Conservation (phyloP, 164 flowering plant genomes). For the Warburgia ugandensis region DNA sequence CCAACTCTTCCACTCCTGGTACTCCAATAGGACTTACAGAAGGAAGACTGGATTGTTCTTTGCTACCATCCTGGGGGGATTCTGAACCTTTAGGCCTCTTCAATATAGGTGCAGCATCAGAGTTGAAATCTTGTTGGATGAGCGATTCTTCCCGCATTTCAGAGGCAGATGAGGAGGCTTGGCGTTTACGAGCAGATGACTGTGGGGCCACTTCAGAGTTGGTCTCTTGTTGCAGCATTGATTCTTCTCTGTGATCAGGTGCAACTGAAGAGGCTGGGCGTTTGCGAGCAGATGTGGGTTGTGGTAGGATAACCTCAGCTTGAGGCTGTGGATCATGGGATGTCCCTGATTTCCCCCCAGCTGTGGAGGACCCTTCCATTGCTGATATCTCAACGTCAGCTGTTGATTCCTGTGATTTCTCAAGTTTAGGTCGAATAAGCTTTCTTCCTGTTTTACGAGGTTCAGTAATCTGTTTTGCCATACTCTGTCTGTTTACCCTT, state of each 20-base stretch:
- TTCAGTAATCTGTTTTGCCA: slow-evolving; percentile 39
- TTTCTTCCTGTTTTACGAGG: slow-evolving; percentile 57
- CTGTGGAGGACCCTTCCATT: slow-evolving; percentile 31
- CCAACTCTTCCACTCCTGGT: too few relatives aligned
- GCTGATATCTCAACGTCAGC: slow-evolving; percentile 62
- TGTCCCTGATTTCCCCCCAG: slow-evolving; percentile 20
- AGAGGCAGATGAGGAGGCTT: slow-evolving; percentile 31
- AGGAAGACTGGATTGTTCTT: slow-evolving; percentile 29
- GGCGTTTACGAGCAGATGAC: slow-evolving; percentile 50
- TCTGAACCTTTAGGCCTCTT: slow-evolving; percentile 67
- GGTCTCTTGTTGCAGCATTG: too few relatives aligned
- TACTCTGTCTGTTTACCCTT: slow-evolving; percentile 30
- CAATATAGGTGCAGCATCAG: slow-evolving; percentile 28
- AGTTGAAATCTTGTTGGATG: slow-evolving; percentile 21
- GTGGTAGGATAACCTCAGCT: slow-evolving; percentile 14
- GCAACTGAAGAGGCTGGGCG: too few relatives aligned
- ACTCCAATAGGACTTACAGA: slow-evolving; percentile 18
- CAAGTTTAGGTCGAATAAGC: slow-evolving; percentile 63
- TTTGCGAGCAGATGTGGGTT: too few relatives aligned
- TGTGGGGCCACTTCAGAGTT: slow-evolving; percentile 16
- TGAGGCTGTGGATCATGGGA: slow-evolving; percentile 34
- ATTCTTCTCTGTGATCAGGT: too few relatives aligned
- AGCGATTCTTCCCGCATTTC: slow-evolving; percentile 37
- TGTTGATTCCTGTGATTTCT: slow-evolving; percentile 44
- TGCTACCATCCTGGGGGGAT: too few relatives aligned